Percentiles rank a stretch among this genome's conserved stretches.
Conservation (phyloP, 345 rosid species). For the Boechera stricta region DNA sequence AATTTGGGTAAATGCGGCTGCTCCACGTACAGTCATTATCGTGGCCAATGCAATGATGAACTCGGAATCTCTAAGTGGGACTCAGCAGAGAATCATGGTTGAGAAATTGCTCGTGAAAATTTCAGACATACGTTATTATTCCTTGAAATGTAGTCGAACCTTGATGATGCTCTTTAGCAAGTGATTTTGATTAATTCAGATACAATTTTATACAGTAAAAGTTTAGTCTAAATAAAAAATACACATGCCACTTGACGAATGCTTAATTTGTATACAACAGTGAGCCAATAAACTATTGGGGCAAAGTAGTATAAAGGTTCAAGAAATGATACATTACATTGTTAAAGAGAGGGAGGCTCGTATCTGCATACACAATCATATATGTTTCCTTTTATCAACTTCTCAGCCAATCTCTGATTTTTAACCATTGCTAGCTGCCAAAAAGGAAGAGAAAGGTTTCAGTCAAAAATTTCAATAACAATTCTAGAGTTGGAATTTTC, state of each 20-base stretch:
- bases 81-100: slow-evolving; percentile 79
- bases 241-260: slow-evolving; percentile 1
- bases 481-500: background rate
- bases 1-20: slow-evolving; percentile 61
- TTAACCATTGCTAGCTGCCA: slow-evolving; percentile 99
- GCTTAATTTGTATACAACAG: slow-evolving; percentile 30
- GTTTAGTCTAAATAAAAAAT: background rate
- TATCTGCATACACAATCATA: slow-evolving; percentile 95
- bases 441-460: slow-evolving; percentile 17
- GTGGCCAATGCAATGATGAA: slow-evolving; percentile 74
- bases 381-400: slow-evolving; percentile 80
- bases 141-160: slow-evolving; percentile 23
- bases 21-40: slow-evolving; percentile 64
- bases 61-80: slow-evolving; percentile 65
- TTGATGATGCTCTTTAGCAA: slow-evolving; percentile 7
- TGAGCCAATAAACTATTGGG: slow-evolving; percentile 14
- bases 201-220: background rate
- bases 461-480: background rate
- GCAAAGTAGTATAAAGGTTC: slow-evolving; percentile 1
- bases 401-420: slow-evolving; percentile 95
- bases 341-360: slow-evolving; percentile 55
- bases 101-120: slow-evolving; percentile 64
- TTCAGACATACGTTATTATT: slow-evolving; percentile 36
- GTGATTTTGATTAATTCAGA: background rate
- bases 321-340: slow-evolving; percentile 18